Base-by-base conservation (phyloP, 176 grass and related monocot genomes). In the Triticum dicoccoides region DNA sequence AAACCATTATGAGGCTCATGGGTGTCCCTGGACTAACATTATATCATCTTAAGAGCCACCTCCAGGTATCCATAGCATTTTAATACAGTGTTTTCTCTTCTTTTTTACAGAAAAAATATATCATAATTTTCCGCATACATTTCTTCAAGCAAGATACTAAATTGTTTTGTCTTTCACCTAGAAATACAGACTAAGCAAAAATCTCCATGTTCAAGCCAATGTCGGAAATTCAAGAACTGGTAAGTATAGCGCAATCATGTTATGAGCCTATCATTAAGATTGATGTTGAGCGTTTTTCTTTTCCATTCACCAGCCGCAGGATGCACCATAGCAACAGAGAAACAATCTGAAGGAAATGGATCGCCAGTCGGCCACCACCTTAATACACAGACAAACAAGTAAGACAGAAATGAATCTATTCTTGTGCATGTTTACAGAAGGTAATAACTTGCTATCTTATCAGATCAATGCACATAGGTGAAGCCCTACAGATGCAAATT, bases 151-250 rank as follows among this genome's bases (percentile, higher is more conserved):
- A 80, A 85, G 73, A 87, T 75, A 87, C 80, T 94, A 82, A 92
- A 42, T 69, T 73, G 21, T 70, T 88, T 78, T 88, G 37, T 79
- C 64, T 89, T 54, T 79, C 80, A 77, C 77, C 65, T 86, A 99
- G 97, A 99, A 99, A 94, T 99, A 92, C 71, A 96, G 97, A 73
- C 92, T 99, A 35, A 94, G 94, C 76, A 99, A 99, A 86, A 99
- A 96, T 88, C 85, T 91, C 23, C 94, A 96, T 21, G 61, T 82
- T 76, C 96, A 95, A 91, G 82, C 85, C 68, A 90, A 78, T 49
- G 79, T 9, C 20, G 94, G 80, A 83, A 91, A 85, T 85, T 78
- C 82, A 38, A 94, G 94, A 88, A 92, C 86, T 88, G 85, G 97
- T 93, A 94, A 89, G 69, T 69, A 58, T 58, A 78, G 2, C 24